Conservation (phyloP, 2,329 filamentous ascomycete species). For the Penicillium sp. region DNA sequence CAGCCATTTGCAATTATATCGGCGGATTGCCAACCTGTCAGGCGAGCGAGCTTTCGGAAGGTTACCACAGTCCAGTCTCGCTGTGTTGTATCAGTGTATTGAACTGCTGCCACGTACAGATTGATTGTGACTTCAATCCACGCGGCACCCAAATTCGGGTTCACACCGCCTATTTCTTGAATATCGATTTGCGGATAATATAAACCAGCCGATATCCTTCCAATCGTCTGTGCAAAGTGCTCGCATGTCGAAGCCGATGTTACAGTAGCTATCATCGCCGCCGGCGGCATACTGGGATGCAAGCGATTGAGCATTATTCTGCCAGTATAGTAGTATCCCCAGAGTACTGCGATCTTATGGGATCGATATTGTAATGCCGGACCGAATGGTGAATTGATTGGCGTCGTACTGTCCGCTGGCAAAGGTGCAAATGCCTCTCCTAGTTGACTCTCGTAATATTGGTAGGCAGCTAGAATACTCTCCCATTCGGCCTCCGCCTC, state of each 20-base stretch:
- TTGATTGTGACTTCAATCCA: constrained; percentile 78
- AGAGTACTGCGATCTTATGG: constrained; percentile 81
- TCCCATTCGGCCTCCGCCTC: constrained; percentile 76
- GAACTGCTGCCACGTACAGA: constrained; percentile 79
- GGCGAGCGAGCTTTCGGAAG: constrained; percentile 68
- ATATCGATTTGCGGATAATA: constrained; percentile 41
- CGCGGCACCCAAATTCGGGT: constrained; percentile 72
- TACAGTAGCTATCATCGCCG: constrained; percentile 80
- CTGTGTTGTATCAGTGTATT: constrained; percentile 69
- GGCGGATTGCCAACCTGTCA: constrained; percentile 85
- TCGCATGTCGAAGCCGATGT: constrained; percentile 70
- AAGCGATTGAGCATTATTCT: constrained; percentile 76
- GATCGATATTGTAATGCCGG: constrained; percentile 76
- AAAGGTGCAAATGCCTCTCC: constrained; percentile 74
- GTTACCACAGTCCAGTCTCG: constrained; percentile 73
- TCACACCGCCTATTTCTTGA: constrained; percentile 52
- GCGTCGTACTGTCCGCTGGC: constrained; percentile 60
- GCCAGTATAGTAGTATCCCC: constrained; percentile 82
- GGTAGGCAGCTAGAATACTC: constrained; percentile 38
- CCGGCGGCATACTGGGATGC: constrained; percentile 86
- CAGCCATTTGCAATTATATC: constrained; percentile 77
- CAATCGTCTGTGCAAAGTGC: constrained; percentile 68
- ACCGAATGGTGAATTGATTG: constrained; percentile 72
- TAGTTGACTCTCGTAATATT: constrained; percentile 53
- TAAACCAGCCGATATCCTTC: constrained; percentile 72